Base-by-base conservation (phyloP, 305 asterid genomes). In the Fraxinus angustifolia region DNA sequence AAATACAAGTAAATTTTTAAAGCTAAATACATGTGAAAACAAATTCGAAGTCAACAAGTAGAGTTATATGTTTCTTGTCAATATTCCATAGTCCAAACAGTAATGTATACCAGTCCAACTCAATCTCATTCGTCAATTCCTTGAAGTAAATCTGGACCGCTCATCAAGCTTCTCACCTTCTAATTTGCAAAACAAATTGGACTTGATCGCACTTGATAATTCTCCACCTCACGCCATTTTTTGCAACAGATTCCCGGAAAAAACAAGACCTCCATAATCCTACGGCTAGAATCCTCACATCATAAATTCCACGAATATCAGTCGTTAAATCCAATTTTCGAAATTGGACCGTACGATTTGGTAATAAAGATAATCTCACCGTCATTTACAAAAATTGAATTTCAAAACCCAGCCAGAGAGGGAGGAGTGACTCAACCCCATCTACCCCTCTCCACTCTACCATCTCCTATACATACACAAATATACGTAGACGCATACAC, bases 351-450 rank as follows among this genome's bases (percentile, higher is more conserved):
- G 90, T 90, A 33, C 74, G 92, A 92, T 92, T 76, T 40, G 72
- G 80, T 80, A 36, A 26, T 34, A 42, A 53, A 17, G 30, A 65
- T 17, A 58, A 88, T 89, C 93, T 23, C 0, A 77, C 91, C 88
- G 86, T 87, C 74, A 76, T 81, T 83, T 83, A 87, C 79, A 71
- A 88, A 50, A 94, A 91, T 91, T 88, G 91, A 90, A 89, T 92
- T 94, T 90, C 91, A 93, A 94, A 94, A 92, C 87, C 90, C 67
- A 86, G 88, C 90, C 40, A 79, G 92, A 87, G 94, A 89, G 94
- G 94, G 95, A 89, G 93, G 91, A 90, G 87, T 80, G 48, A 65
- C 87, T 65, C 79, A 85, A 81, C 81, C 88, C 87, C 90, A 74
- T 80, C 83, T 77, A 73, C 84, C 76, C 82, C 67, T 75, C 88